Evolutionary conservation across 441 rosid genomes (phyloP), one percentile per base, ranked within the genome.

Genomic region (Populus hybrid): DNA sequence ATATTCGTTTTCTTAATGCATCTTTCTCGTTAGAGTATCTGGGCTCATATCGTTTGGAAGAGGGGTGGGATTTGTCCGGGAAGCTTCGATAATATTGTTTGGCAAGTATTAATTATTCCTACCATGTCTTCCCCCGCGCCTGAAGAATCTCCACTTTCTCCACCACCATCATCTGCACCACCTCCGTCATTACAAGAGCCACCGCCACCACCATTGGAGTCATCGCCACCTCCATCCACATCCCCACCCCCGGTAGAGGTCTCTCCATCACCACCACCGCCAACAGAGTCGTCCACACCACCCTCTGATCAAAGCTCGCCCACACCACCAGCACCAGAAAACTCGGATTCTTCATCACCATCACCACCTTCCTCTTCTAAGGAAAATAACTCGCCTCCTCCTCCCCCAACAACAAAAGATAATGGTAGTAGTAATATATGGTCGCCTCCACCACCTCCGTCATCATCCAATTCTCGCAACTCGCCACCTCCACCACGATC

Each of bases 331-430:
- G 61, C 83, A 0, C 65, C 67, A 2, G 12, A 75, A 20, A 3
- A 77, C n/a, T 83, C 70, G 10, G 73, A 81, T 73, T 72, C 81
- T 57, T 82, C 90, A 32, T 83, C 90, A 4, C 67, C 30, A 28
- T 2, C 88, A 32, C 81, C 90, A 1, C 73, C 87, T 69, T 34
- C 88, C 8, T 83, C 85, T 26, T 73, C 86, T 68, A 69, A 70
- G 34, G 66, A 50, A 20, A 50, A 77, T 14, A 38, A 79, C 53
- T 77, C 82, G 68, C 72, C 80, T 28, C 81, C 79, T 8, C 81
- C 86, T 1, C 79, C 82, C 3, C 8, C 80, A 23, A 12, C 77
- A 74, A 5, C 76, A 10, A 61, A 26, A 21, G 32, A 21, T 26
- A 46, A 69, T 68, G 28, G 24, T 24, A 24, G 6, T 53, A 50